A percentile compares a stretch with the other conserved stretches of the same genome.
Conservation (phyloP, 345 rosid species). For the Microthlaspi erraticum region DNA sequence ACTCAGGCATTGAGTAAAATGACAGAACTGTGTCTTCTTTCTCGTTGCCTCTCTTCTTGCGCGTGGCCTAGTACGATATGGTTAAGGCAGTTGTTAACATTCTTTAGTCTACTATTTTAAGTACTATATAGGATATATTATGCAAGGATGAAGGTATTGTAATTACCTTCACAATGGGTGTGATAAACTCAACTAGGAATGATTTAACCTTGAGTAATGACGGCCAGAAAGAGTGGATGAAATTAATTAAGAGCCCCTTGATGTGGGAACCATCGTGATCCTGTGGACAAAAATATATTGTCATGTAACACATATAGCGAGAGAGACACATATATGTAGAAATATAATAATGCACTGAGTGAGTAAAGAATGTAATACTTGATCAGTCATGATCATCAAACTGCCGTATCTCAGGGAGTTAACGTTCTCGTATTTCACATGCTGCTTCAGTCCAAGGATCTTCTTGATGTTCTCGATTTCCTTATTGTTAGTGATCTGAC, state of each 20-base stretch:
- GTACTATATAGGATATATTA: not conserved
- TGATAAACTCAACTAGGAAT: conserved; percentile 90
- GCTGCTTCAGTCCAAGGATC: conserved; percentile 94
- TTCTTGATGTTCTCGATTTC: conserved; percentile 88
- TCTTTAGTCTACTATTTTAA: not conserved
- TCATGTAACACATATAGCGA: not conserved
- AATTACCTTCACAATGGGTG: conserved; percentile 94
- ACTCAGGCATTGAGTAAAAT: conserved; percentile 96
- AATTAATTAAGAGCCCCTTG: conserved; percentile 90
- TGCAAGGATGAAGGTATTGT: not conserved
- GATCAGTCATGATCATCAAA: conserved; percentile 99
- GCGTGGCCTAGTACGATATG: conserved; percentile 59
- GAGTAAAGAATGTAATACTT: conserved; percentile 49
- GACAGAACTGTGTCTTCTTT: conserved; percentile 37
- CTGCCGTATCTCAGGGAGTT: conserved; percentile 97
- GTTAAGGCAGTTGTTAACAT: conserved; percentile 19
- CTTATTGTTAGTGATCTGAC: conserved; percentile 79
- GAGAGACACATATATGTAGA: not conserved
- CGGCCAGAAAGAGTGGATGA: conserved; percentile 97
- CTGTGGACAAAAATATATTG: conserved; percentile 45
- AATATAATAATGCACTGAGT: not conserved
- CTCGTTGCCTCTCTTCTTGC: conserved; percentile 43
- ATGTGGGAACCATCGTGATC: conserved; percentile 99
- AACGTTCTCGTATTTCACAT: conserved; percentile 65
- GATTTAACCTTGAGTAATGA: conserved; percentile 82